Evolutionary conservation across 306 rosid genomes (phyloP), one percentile per base, ranked within the genome.

Genomic region (Elaeagnus macrophylla): DNA sequence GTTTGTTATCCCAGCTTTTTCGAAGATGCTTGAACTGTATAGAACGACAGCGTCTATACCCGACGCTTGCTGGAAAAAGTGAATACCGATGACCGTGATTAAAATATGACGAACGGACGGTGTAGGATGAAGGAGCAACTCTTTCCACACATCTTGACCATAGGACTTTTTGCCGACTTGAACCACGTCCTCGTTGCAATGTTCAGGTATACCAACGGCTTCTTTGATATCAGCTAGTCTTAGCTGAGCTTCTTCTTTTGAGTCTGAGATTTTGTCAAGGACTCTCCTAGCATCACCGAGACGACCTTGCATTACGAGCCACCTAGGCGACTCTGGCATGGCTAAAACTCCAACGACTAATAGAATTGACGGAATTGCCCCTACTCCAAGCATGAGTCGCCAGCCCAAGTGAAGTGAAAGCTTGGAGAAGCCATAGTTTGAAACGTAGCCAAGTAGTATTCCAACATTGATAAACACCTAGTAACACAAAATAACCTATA

Each of bases 261-360:
- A n/a, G n/a, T n/a, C n/a, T n/a, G n/a, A n/a, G n/a, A 82, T 85
- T 67, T 66, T 78, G 67, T 77, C 58, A 0, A 89, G 90, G 38
- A 83, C 95, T 45, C n/a, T 50, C 25, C 0, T 70, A 5, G 95
- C 94, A 0, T 81, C 95, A 1, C 81, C 95, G 1, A 89, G 76
- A 7, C 88, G 88, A 5, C 97, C 97, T 16, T 68, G 76, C 85
- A 83, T 77, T 14, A 89, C 84, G 1, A 89, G 85, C 95, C 97
- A 89, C 0, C 95, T 71, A 1, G 97, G 97, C 0, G 95, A 89
- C 56, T 89, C 97, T 0, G 97, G 94, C 94, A 89, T 86, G 55
- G 81, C 71, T 35, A 89, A 37, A 4, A 79, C 90, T 19, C 78
- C 85, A 0, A 81, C 5, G 1, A 71, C 69, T 1, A 89, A 59